Evolutionary conservation across 2,329 filamentous ascomycete genomes (phyloP), one percentile per base, ranked within the genome.

Genomic region (Myriosclerotinia curreyana): DNA sequence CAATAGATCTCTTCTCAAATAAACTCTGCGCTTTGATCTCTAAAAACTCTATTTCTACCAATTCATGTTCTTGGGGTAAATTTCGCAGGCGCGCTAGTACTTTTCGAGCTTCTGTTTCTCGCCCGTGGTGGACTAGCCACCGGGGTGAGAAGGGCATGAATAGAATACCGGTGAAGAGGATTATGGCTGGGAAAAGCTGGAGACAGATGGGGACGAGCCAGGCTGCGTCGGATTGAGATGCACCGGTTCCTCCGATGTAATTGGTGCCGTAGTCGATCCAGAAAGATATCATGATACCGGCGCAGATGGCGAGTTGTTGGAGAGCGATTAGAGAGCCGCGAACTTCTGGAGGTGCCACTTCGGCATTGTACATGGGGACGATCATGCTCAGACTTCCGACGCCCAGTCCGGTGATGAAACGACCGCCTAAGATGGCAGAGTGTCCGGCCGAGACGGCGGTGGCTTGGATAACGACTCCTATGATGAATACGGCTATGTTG

Each of bases 141-240:
- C 90, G 82, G 0, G 90, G 90, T 0, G 85, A 89, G 76, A 89
- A 92, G 0, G 90, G 90, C 88, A 93, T 91, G 77, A 90, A 91
- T 14, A 89, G 72, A 82, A 92, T 92, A 46, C 90, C 89, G 14
- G 82, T 70, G 36, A 87, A 84, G 1, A 94, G 82, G 5, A 91
- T 69, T 2, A 86, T 69, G 0, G 88, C 89, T 0, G 89, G 89
- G 0, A 81, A 79, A 4, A 92, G 79, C 71, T 94, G 90, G 0
- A 93, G 79, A 68, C 84, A 87, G 59, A 91, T 84, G 0, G 90
- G 90, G 0, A 90, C 77, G 0, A 91, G 81, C 90, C 90, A 95
- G 0, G 90, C 86, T 0, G 86, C 85, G 68, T 91, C 82, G 15
- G 80, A 81, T 75, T 93, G 87, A 1, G 71, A 75, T 34, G 67